Evolutionary conservation across 2,329 filamentous ascomycete genomes (phyloP), one percentile per base, ranked within the genome.

Genomic region (Pseudomassariella vexata): DNA sequence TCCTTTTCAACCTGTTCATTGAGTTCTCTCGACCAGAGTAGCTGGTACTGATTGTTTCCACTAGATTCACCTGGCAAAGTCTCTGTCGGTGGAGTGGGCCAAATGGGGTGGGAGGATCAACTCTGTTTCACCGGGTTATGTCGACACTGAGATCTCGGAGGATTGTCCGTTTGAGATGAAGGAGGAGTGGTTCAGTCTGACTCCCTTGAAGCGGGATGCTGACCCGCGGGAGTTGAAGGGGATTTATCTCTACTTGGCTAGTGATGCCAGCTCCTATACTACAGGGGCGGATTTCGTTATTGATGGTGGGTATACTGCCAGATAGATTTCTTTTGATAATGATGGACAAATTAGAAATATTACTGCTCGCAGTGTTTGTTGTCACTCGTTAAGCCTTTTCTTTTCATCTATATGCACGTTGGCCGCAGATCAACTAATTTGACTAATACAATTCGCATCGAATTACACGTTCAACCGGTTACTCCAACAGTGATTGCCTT

Each of bases 231-330:
- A 94, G 65, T 68, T 94, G 46, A 89, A 90, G 65, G 87, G 85
- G 14, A 82, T 82, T 12, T 94, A 84, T 55, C 60, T 94, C 28
- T 92, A 88, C 59, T 66, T 94, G 35, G 82, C 84, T 12, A 85
- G 80, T 10, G 85, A 94, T 57, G 85, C 85, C 4, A 76, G 81
- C n/a, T 84, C 78, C 33, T 94, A 87, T 61, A 87, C 82, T 12
- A 94, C 85, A 7, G 86, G 78, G 1, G 67, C 73, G 8, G 81
- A 88, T 55, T 66, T 92, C 37, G 62, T 85, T 41, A 73, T 89
- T 28, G 85, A 92, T 54, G 85, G 85, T 38, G 83, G 83, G 34
- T 87, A 87, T 57, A 69, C 64, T 49, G 56, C 67, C 30, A 66
- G 68, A 30, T 78, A 56, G 52, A 40, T n/a, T n/a, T n/a, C n/a